Evolutionary conservation across 495 filamentous ascomycete genomes (phyloP), one percentile per base, ranked within the genome.

Genomic region (Penicillium crystallinum): DNA sequence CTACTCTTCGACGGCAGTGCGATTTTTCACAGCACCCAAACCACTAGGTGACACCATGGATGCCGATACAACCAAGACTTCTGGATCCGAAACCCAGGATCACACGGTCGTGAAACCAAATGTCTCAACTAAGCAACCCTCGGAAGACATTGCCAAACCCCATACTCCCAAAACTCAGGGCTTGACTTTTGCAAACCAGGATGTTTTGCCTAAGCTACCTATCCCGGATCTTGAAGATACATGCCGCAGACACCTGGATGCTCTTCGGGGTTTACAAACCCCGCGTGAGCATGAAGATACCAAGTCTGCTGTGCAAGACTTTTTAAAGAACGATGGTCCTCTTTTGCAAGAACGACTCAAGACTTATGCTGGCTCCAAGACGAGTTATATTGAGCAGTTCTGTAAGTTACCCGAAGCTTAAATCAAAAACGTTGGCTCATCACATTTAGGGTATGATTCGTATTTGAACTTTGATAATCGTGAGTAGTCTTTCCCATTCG

Each of bases 381-480:
- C 89, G 9, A 98, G 95, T 67, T 98, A 95, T 64, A 97, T 98
- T 54, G 93, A 98, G 65, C 93, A 98, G 65, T 98, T 98, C 57
- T 98, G 92, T 97, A 82, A 53, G 91, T 81, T 36, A 4, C 15
- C 12, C 8, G 4, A 7, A 15, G 34, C 23, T 15, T 0, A 17
- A 4, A 18, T 15, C 15, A 4, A 15, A 15, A 19, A 10, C 2
- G 17, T 38, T 6, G 25, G 42, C 54, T 62, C 42, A 52, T 33
- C 14, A 22, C 8, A 42, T 9, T 22, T 61, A 97, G 92, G 93
- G 93, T 98, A 97, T 63, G 93, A 98, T 67, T 97, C 93, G 27
- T 98, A 97, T 64, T 76, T 97, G 41, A 97, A 97, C 67, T 98
- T 87, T 64, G 93, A 98, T 70, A 98, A 96, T 64, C 90, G 78